Evolutionary conservation across 2,329 filamentous ascomycete species (phyloP).

Genomic region (Geosmithia putterillii): DNA sequence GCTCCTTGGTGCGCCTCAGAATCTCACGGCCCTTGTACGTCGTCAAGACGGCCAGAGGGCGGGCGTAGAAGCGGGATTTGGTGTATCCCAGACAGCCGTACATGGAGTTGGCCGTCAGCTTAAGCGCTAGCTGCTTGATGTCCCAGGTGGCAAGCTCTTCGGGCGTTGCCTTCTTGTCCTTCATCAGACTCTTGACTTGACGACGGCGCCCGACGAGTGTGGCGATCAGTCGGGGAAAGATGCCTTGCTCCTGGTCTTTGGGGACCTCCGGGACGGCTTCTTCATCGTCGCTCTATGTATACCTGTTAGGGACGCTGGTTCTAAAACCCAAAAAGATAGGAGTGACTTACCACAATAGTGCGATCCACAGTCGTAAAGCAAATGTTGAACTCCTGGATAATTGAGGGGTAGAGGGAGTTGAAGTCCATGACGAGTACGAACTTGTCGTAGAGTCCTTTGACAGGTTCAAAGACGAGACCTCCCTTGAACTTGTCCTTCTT

Average conservation of each 20-base stretch:
- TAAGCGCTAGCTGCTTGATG: slow-evolving; percentile 92
- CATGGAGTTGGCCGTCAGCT: slow-evolving; percentile 98
- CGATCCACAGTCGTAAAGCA: slow-evolving; percentile 97
- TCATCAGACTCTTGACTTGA: slow-evolving; percentile 95
- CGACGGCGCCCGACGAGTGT: slow-evolving; percentile 81
- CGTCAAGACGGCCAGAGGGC: slow-evolving; percentile 87
- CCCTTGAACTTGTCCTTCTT: slow-evolving; percentile 99
- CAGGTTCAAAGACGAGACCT: slow-evolving; percentile 94
- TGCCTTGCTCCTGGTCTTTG: slow-evolving; percentile 62
- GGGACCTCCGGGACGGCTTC: slow-evolving; percentile 86
- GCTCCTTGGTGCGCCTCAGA: slow-evolving; percentile 85
- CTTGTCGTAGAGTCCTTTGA: slow-evolving; percentile 95
- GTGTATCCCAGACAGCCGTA: slow-evolving; percentile 97
- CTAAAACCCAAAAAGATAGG: not conserved
- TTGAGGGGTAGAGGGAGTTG: slow-evolving; percentile 96
- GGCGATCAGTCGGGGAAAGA: slow-evolving; percentile 81
- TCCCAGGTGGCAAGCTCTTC: slow-evolving; percentile 93
- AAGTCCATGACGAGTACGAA: slow-evolving; percentile 99
- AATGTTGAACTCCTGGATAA: slow-evolving; percentile 99
- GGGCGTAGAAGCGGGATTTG: slow-evolving; percentile 92
- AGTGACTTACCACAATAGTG: slow-evolving; percentile 48
- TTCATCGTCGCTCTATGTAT: slow-evolving; percentile 47
- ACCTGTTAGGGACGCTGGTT: not conserved
- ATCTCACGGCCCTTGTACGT: slow-evolving; percentile 98
- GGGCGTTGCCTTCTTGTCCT: slow-evolving; percentile 72